Base-by-base conservation (phyloP, 768 basidiomycete genomes). In the Sistotremastrum suecicum region DNA sequence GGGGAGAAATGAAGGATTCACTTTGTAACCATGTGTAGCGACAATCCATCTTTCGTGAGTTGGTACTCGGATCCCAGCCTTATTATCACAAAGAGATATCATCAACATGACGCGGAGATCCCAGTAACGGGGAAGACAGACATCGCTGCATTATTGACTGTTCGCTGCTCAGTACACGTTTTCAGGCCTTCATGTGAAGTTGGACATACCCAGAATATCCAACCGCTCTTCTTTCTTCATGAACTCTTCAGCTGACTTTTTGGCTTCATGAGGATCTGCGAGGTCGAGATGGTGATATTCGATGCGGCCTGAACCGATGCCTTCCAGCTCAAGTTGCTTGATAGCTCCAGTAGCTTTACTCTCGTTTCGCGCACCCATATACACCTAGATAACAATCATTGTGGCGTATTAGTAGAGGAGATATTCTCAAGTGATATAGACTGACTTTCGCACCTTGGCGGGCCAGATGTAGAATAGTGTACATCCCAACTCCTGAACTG, bases 131-230 rank as follows among this genome's bases (percentile, higher is more conserved):
- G 42, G 7, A 11, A 10, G 11, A 38, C 68, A 53, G 47, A 76
- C 77, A 66, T 46, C 11, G 58, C 72, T 29, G 73, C 76, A 48
- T 80, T 80, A 50, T 76, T 76, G 29, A 78, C 76, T 76, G 20
- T 6, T 10, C 3, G 34, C 20, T 20, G 20, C 20, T 20, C 20
- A 20, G 20, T 20, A 20, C 20, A 20, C 20, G 20, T 20, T 20
- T 20, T 20, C 20, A 20, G 20, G 20, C 20, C 20, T 20, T 20
- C 20, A 20, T 20, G 20, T 20, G 20, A 45, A 5, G 34, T 11
- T 12, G 44, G 11, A 62, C 69, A 50, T 48, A 76, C 77, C 51
- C 11, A 80, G 53, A 5, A 78, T 61, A 52, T 81, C 78, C 46
- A 81, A 53, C 32, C 76, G 63, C 34, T 56, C 57, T 53, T 80